These are phyloP conservation scores for Nepenthes gracilis DNA, from an alignment of 148 eudicot species.

Conservation along the genomic window DNA sequence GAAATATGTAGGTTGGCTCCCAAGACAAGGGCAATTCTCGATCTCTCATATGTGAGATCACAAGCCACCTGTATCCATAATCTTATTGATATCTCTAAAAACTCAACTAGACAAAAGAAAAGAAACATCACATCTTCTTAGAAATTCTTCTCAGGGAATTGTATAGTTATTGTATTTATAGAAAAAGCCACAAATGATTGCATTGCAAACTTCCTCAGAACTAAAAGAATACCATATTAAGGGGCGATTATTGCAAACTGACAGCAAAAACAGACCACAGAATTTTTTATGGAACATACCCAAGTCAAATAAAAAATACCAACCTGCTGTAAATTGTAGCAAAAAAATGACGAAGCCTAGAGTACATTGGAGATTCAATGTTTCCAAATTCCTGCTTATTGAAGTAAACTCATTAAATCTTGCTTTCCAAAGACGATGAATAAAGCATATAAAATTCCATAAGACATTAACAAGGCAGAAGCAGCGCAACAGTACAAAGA, in stretches of 20 bases:
- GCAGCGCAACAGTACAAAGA: no score
- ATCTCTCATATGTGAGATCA: no score
- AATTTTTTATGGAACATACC: neutral
- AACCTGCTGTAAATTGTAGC: slow-evolving; percentile 69
- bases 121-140: no score
- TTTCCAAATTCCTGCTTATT: slow-evolving; percentile 83
- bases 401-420: neutral
- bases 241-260: neutral
- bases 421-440: neutral
- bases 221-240: neutral
- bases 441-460: neutral
- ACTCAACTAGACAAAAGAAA: no score
- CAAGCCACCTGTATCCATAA: no score
- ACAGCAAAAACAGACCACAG: neutral
- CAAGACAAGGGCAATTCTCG: no score
- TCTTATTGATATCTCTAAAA: no score
- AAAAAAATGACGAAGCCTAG: slow-evolving; percentile 69
- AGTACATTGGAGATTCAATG: slow-evolving; percentile 71
- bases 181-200: no score
- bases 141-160: no score
- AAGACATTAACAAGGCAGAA: neutral
- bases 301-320: neutral
- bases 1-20: no score
- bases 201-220: no score
- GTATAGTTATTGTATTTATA: no score